These are phyloP conservation scores for Penicillium sp. DNA, from an alignment of 2,329 filamentous ascomycete genomes.

Conservation along the genomic window DNA sequence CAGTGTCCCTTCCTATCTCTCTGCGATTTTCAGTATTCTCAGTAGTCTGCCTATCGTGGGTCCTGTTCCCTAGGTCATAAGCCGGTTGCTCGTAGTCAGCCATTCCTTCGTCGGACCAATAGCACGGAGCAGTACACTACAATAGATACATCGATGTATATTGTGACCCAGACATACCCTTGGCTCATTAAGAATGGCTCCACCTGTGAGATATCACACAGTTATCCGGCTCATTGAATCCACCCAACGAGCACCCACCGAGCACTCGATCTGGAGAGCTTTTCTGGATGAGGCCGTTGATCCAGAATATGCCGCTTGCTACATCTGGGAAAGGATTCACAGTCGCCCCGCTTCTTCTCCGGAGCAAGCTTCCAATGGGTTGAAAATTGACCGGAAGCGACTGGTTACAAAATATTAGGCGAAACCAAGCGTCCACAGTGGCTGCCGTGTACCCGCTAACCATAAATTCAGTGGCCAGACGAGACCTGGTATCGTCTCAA, in stretches of 20 bases:
- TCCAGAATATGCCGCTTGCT: slow-evolving; percentile 2
- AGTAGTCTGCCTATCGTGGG: too few relatives aligned
- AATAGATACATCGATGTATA: neutral
- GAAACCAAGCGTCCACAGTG: neutral
- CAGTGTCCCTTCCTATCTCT: too few relatives aligned
- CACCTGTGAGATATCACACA: slow-evolving; percentile 25
- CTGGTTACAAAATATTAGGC: neutral
- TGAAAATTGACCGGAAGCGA: slow-evolving; percentile 2
- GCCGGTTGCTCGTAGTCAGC: too few relatives aligned
- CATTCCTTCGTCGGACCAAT: neutral
- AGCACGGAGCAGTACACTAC: neutral
- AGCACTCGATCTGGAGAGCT: slow-evolving; percentile 7
- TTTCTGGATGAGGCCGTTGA: slow-evolving; percentile 1
- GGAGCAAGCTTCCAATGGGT: neutral
- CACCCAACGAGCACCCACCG: slow-evolving; percentile 2
- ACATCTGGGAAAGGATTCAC: slow-evolving; percentile 1
- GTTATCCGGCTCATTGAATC: slow-evolving; percentile 2
- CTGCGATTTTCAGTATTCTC: too few relatives aligned
- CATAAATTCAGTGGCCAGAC: neutral
- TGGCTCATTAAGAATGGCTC: neutral
- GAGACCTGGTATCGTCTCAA: neutral
- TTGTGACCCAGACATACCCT: neutral
- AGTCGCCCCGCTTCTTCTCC: neutral
- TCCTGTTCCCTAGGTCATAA: too few relatives aligned
- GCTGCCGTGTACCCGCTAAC: neutral